Conservation (phyloP, 495 filamentous ascomycete species). For the Amniculicola lignicola region DNA sequence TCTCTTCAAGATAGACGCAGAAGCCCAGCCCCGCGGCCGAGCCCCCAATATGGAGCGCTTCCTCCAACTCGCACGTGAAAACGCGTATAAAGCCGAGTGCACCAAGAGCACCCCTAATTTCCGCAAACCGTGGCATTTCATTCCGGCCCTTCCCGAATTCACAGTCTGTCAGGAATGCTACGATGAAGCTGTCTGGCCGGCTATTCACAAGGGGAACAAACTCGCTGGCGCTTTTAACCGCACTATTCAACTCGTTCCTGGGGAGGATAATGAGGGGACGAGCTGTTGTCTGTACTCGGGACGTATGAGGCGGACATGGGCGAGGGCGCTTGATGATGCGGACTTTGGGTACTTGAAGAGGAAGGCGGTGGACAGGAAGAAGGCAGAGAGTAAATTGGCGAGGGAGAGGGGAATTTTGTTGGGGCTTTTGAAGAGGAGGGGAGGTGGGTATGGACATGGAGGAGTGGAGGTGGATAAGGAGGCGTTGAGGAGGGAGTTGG, state of each 20-base stretch:
- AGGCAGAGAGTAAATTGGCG: slow-evolving; percentile 36
- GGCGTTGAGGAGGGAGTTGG: not conserved
- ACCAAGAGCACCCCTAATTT: slow-evolving; percentile 49
- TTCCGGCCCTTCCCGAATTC: slow-evolving; percentile 60
- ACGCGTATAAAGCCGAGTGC: slow-evolving; percentile 55
- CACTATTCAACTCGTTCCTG: slow-evolving; percentile 46
- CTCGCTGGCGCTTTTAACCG: slow-evolving; percentile 58
- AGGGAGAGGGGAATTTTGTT: slow-evolving; percentile 28
- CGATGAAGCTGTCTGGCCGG: slow-evolving; percentile 63
- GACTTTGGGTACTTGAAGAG: slow-evolving; percentile 68
- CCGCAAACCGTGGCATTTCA: slow-evolving; percentile 58
- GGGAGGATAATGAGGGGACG: slow-evolving; percentile 49
- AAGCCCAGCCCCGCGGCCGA: slow-evolving; percentile 41
- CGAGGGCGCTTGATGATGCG: slow-evolving; percentile 54
- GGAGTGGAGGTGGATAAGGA: slow-evolving; percentile 5
- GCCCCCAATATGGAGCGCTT: slow-evolving; percentile 52
- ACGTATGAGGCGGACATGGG: slow-evolving; percentile 67
- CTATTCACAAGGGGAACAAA: slow-evolving; percentile 48
- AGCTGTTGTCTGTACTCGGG: slow-evolving; percentile 73
- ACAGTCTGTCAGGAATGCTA: slow-evolving; percentile 73
- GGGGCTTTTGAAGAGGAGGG: slow-evolving; percentile 21
- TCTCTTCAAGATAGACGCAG: slow-evolving; percentile 54
- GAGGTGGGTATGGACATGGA: not conserved
- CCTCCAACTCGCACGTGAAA: slow-evolving; percentile 50
- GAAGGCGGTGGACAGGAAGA: slow-evolving; percentile 60